These are phyloP conservation scores for Saturnispora hagleri DNA, from an alignment of 805 yeast genomes.

Conservation along the genomic window DNA sequence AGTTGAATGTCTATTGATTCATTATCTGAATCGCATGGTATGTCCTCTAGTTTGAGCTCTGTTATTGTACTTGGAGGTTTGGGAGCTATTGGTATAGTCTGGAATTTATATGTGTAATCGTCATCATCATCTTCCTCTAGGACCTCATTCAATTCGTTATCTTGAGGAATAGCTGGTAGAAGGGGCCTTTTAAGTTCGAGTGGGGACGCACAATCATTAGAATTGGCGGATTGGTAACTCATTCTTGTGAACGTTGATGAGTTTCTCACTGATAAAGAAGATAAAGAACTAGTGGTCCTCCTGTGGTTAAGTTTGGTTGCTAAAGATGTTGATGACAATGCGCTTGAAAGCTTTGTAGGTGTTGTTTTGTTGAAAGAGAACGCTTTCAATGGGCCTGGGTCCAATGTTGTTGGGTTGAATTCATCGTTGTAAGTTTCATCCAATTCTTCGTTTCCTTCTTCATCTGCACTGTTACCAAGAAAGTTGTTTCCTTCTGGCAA, in stretches of 20 bases:
- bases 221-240: slow-evolving; percentile 4
- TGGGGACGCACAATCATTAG: not conserved
- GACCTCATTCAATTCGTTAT: not conserved
- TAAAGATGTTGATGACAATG: not conserved
- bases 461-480: not conserved
- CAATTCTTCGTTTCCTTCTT: not conserved
- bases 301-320: not conserved
- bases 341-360: not conserved
- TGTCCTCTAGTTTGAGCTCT: not conserved
- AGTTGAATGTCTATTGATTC: not conserved
- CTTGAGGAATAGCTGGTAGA: not conserved
- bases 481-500: not conserved
- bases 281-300: not conserved
- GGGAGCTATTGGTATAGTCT: not conserved
- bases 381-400: not conserved
- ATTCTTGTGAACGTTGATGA: not conserved
- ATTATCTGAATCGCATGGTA: not conserved
- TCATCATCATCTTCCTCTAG: not conserved
- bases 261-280: not conserved
- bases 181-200: not conserved
- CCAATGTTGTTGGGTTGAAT: not conserved
- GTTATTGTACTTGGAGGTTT: not conserved
- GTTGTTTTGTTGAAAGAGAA: slow-evolving; percentile 4
- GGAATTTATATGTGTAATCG: not conserved
- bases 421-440: not conserved